A percentile compares a stretch with the other conserved stretches of the same genome.
Conservation (phyloP, 805 yeast species). For the Candida saitoana region DNA sequence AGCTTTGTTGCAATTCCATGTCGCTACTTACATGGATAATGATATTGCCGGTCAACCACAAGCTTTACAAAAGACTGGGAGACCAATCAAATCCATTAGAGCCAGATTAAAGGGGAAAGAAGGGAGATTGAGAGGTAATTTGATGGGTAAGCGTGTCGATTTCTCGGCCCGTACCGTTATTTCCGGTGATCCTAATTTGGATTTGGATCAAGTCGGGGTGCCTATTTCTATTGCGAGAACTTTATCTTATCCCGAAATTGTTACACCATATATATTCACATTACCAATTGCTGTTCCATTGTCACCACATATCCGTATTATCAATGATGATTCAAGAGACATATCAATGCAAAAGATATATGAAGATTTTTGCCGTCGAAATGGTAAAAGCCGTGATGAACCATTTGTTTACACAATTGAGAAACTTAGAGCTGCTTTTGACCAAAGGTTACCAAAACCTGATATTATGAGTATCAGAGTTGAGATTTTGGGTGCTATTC, state of each 20-base stretch:
- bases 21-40: slow-evolving; percentile 98
- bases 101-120: slow-evolving; percentile 99
- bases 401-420: slow-evolving; percentile 84
- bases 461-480: slow-evolving; percentile 84
- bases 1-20: slow-evolving; percentile 91
- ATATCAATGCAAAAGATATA: slow-evolving; percentile 77
- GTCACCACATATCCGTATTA: slow-evolving; percentile 88
- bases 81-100: slow-evolving; percentile 97
- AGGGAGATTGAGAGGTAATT: slow-evolving; percentile 96
- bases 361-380: slow-evolving; percentile 77
- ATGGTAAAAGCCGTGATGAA: slow-evolving; percentile 76
- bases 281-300: slow-evolving; percentile 90
- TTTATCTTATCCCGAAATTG: slow-evolving; percentile 93
- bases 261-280: slow-evolving; percentile 95
- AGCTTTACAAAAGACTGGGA: slow-evolving; percentile 96
- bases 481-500: slow-evolving; percentile 88
- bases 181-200: slow-evolving; percentile 98
- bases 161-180: slow-evolving; percentile 98
- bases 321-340: slow-evolving; percentile 76
- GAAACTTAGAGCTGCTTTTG: slow-evolving; percentile 87
- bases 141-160: slow-evolving; percentile 99
- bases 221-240: slow-evolving; percentile 96
- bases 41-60: slow-evolving; percentile 99
- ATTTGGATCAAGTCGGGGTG: slow-evolving; percentile 97
- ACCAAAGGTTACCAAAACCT: slow-evolving; percentile 89